phyloP scores from a whole-genome alignment of 768 basidiomycete genomes.

The Tylopilus cervinicoccineus region DNA sequence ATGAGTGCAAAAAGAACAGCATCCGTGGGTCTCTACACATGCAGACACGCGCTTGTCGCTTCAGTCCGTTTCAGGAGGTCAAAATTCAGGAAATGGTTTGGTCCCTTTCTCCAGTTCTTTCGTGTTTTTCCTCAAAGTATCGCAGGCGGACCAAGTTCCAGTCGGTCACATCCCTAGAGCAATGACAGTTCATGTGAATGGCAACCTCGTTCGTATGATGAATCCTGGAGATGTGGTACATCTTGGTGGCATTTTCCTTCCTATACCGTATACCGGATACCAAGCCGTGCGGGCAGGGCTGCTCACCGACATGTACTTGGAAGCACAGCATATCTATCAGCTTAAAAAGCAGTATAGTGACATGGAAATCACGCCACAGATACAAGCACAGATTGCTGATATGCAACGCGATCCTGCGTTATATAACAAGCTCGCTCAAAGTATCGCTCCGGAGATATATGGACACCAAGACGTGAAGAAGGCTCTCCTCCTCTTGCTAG shows the following conservation, averaged over 20 bases:
- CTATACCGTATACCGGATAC: conserved; percentile 96
- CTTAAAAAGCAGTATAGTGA: conserved; percentile 97
- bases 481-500: conserved; percentile 84
- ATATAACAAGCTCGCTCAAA: conserved; percentile 84
- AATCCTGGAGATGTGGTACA: conserved; percentile 96
- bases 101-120: neutral
- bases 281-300: conserved; percentile 96
- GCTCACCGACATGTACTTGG: conserved; percentile 95
- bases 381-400: conserved; percentile 62
- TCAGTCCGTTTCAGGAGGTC: conserved; percentile 97
- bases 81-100: conserved; percentile 98
- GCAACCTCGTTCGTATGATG: conserved; percentile 83
- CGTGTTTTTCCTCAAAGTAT: conserved; percentile 8
- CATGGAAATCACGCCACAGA: conserved; percentile 88
- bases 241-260: conserved; percentile 94
- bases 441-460: conserved; percentile 98
- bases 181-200: conserved; percentile 95
- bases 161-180: conserved; percentile 98
- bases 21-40: conserved; percentile 91
- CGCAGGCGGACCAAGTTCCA: conserved; percentile 95
- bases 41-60: conserved; percentile 97
- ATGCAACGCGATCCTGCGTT: conserved; percentile 73
- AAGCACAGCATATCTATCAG: conserved; percentile 86
- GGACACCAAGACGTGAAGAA: conserved; percentile 98
- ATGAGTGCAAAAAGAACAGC: conserved; percentile 81